These are phyloP conservation scores for Aspergillus pseudotamarii DNA, from an alignment of 2,329 filamentous ascomycete genomes.

Conservation along the genomic window DNA sequence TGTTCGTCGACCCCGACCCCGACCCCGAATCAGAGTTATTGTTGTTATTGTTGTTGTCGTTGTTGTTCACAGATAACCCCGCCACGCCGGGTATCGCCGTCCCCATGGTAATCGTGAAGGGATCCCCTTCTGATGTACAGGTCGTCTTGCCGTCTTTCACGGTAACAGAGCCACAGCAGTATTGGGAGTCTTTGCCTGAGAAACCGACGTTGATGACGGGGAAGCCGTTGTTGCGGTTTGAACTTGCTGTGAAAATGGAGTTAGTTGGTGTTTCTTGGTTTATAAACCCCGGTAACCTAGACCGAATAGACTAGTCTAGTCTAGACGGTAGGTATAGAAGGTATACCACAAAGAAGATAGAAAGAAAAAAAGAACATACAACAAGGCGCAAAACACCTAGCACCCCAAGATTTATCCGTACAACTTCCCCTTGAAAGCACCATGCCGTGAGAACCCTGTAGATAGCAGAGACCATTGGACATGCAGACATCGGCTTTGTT, in stretches of 20 bases:
- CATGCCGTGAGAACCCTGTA: conserved; percentile 15
- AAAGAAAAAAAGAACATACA: conserved; percentile 10
- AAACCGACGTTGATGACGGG: conserved; percentile 13
- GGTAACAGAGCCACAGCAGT: conserved; percentile 20
- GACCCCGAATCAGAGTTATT: background rate
- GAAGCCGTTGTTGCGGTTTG: conserved; percentile 5
- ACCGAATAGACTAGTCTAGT: too few relatives aligned
- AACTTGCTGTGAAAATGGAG: background rate
- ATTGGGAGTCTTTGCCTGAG: conserved; percentile 12
- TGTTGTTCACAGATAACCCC: conserved; percentile 4
- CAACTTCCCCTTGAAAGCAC: conserved; percentile 20
- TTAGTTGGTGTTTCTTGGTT: background rate
- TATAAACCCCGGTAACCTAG: too few relatives aligned
- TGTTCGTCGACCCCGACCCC: background rate
- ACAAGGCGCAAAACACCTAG: conserved; percentile 17
- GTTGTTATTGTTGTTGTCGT: background rate
- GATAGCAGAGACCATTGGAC: conserved; percentile 23
- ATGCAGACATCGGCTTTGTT: conserved; percentile 23
- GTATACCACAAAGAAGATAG: background rate
- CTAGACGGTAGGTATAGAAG: background rate
- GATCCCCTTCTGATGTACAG: background rate
- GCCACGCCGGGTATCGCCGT: conserved; percentile 18
- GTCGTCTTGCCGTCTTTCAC: background rate
- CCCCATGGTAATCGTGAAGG: conserved; percentile 14
- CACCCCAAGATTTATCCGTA: conserved; percentile 19